Evolutionary conservation across 805 yeast genomes (phyloP), one percentile per base, ranked within the genome.

Genomic region (Teunomyces funiuensis): DNA sequence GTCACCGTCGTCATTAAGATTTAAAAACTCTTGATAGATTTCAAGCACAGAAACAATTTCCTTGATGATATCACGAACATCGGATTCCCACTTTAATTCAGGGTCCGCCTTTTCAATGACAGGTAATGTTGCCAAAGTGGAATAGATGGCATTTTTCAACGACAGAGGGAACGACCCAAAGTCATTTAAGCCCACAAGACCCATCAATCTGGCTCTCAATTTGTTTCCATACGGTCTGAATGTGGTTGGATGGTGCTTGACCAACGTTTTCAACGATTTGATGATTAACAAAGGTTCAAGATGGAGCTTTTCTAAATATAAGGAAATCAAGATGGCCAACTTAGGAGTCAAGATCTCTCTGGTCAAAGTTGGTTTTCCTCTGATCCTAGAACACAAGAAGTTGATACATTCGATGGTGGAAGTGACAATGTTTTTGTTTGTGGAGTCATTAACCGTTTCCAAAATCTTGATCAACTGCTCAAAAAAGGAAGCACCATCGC

Each of bases 271-370:
- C 50, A 65, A 65, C 0, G 67, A 61, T 9, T 42, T 54, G 20
- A 71, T 55, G 26, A 73, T 58, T 9, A 71, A 52, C 25, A 64
- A 48, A 2, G 74, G 68, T 19, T 46, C 44, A 33, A 36, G 52
- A 22, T 54, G 59, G 11, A 70, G 28, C 33, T 59, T 58, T 3
- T 73, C 79, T 41, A 88, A 53, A 38, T 82, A 69, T 5, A 74
- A 59, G 13, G 76, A 61, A 43, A 88, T 77, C 31, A 85, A 77
- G 2, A 72, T 69, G 7, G 86, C 79, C 43, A 91, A 66, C 51
- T 82, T 82, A 6, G 97, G 95, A 2, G 95, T 86, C 42, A 88
- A 73, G 6, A 85, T 68, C 55, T 89, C 96, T 57, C 97, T 77
- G 2, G 91, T 83, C 30, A 91, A 71, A 1, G 89, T 82, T 1